phyloP scores from a whole-genome alignment of 2,329 filamentous ascomycete genomes.

The Pseudogymnoascus pannorum region DNA sequence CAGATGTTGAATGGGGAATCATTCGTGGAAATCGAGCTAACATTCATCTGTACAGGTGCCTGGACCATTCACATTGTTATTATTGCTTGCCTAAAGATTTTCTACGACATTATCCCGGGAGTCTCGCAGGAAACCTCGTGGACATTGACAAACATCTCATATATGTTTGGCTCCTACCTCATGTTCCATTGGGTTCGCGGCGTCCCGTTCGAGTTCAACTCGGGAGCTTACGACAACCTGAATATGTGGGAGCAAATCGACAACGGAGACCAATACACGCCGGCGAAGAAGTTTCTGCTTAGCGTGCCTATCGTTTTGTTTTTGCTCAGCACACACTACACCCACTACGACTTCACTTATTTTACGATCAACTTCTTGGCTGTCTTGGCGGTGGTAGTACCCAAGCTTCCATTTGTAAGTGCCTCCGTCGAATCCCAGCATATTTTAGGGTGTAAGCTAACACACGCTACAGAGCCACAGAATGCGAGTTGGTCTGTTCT shows the following conservation, averaged over 20 bases:
- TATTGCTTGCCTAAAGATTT: constrained; percentile 85
- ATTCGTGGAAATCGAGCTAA: neutral
- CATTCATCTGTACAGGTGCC: constrained; percentile 55
- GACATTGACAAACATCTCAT: constrained; percentile 97
- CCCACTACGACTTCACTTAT: constrained; percentile 93
- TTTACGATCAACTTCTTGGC: constrained; percentile 97
- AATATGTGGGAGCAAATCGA: constrained; percentile 99
- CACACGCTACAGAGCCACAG: constrained; percentile 57
- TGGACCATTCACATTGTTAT: constrained; percentile 97
- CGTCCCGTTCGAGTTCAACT: constrained; percentile 97
- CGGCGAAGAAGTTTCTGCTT: constrained; percentile 95
- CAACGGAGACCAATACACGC: constrained; percentile 96
- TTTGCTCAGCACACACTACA: constrained; percentile 95
- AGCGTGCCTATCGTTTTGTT: constrained; percentile 92
- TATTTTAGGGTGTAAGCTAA: constrained; percentile 15
- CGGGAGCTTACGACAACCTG: constrained; percentile 95
- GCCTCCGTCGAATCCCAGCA: neutral
- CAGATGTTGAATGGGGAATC: neutral
- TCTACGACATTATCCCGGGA: constrained; percentile 93
- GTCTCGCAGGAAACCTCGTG: constrained; percentile 97
- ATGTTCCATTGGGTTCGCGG: constrained; percentile 99
- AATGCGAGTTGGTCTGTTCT: constrained; percentile 69
- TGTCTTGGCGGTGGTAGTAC: constrained; percentile 86
- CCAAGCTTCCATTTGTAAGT: constrained; percentile 88
- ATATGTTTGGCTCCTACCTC: constrained; percentile 97